Evolutionary conservation across 2,329 filamentous ascomycete species (phyloP).

Genomic region (Verticillium nonalfalfae): DNA sequence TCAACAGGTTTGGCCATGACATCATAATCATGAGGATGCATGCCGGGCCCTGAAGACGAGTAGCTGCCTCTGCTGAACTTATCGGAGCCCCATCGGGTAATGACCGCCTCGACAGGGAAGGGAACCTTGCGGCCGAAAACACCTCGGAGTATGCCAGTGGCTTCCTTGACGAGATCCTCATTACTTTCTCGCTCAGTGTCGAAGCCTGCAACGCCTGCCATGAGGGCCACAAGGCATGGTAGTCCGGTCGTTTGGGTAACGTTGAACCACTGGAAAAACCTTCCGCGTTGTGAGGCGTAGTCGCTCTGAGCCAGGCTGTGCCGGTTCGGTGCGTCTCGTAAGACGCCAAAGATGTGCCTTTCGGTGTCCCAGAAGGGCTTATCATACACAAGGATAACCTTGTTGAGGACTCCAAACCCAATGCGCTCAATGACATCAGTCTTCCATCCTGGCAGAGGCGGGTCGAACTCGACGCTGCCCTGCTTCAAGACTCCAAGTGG

Average conservation of each 20-base stretch:
- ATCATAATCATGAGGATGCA: slow-evolving; percentile 85
- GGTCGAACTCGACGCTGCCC: slow-evolving; percentile 77
- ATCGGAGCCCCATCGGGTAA: slow-evolving; percentile 90
- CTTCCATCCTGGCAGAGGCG: slow-evolving; percentile 85
- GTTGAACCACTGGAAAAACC: slow-evolving; percentile 98
- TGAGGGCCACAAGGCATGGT: slow-evolving; percentile 81
- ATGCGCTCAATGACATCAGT: slow-evolving; percentile 71
- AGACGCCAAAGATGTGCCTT: slow-evolving; percentile 88
- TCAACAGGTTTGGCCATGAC: slow-evolving; percentile 79
- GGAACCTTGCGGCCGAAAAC: slow-evolving; percentile 71
- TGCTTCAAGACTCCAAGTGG: slow-evolving; percentile 89
- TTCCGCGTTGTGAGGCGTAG: slow-evolving; percentile 73
- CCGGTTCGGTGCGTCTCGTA: slow-evolving; percentile 65
- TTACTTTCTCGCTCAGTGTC: slow-evolving; percentile 76
- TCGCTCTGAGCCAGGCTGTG: slow-evolving; percentile 73
- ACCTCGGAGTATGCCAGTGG: slow-evolving; percentile 68
- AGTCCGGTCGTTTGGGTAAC: slow-evolving; percentile 83
- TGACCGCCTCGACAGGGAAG: slow-evolving; percentile 73
- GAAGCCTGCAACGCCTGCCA: slow-evolving; percentile 91
- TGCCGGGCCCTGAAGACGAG: slow-evolving; percentile 81
- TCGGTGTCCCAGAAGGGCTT: slow-evolving; percentile 85
- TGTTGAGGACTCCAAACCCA: slow-evolving; percentile 92
- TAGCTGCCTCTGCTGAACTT: slow-evolving; percentile 91
- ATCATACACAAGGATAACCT: slow-evolving; percentile 86
- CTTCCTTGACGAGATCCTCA: slow-evolving; percentile 70